These are phyloP conservation scores for Hippophae gyantsensis DNA, from an alignment of 306 rosid species.

Conservation along the genomic window DNA sequence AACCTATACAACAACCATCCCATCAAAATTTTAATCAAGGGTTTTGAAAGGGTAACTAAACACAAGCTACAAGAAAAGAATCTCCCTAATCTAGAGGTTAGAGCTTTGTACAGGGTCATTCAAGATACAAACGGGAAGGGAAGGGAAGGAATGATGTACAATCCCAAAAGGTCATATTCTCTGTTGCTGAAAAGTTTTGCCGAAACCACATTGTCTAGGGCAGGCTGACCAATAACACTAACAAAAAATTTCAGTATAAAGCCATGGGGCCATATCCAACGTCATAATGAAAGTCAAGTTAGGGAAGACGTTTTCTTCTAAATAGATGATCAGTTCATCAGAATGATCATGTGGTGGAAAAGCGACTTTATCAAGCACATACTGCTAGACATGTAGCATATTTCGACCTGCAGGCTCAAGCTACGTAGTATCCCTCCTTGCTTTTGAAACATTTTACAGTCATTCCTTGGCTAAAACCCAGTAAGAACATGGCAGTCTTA, in stretches of 20 bases:
- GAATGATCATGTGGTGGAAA: too few species aligned
- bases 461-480: not conserved
- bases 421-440: too few species aligned
- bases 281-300: too few species aligned
- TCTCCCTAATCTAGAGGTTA: constrained; percentile 48
- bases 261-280: too few species aligned
- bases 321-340: too few species aligned
- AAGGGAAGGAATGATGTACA: constrained; percentile 30
- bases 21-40: constrained; percentile 44
- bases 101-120: constrained; percentile 62
- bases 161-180: constrained; percentile 27
- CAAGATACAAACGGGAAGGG: constrained; percentile 11
- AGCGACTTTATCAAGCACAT: too few species aligned
- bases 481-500: constrained; percentile 15
- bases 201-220: constrained; percentile 23
- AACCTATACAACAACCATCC: constrained; percentile 54
- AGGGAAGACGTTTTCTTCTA: too few species aligned
- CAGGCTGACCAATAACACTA: constrained; percentile 5
- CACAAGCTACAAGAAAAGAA: constrained; percentile 51
- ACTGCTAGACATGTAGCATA: too few species aligned
- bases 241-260: too few species aligned
- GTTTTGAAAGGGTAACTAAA: constrained; percentile 19
- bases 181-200: constrained; percentile 25
- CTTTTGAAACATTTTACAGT: too few species aligned
- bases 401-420: too few species aligned